Evolutionary conservation across 2,329 filamentous ascomycete genomes (phyloP).

Genomic region (Mycosphaerella sp.): DNA sequence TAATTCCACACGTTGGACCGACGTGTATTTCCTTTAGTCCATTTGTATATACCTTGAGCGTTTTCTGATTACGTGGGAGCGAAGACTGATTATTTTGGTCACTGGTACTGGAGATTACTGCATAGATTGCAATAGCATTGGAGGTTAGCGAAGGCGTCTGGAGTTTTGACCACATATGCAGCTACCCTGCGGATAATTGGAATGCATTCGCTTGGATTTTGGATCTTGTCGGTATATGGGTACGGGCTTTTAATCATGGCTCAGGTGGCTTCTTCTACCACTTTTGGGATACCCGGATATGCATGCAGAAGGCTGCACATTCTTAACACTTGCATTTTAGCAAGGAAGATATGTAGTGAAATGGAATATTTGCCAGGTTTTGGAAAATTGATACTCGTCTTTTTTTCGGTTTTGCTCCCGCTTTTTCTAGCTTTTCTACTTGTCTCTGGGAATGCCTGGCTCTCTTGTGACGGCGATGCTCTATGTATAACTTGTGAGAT

Average conservation of each 20-base stretch:
- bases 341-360: background rate
- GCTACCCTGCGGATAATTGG: background rate
- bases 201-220: background rate
- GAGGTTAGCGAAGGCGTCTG: background rate
- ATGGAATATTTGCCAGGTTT: background rate
- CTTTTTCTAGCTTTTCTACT: no score
- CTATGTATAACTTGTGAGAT: no score
- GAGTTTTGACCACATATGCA: background rate
- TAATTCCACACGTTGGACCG: background rate
- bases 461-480: no score
- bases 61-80: background rate
- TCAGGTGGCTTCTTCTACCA: background rate
- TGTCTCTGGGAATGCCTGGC: no score
- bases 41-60: background rate
- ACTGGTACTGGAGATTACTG: background rate
- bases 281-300: background rate
- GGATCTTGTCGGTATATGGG: conserved; percentile 1
- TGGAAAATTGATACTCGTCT: background rate
- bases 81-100: background rate
- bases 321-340: background rate
- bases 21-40: background rate
- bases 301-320: background rate
- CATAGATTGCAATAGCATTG: background rate
- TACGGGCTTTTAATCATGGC: background rate
- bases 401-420: no score